Base-by-base conservation (phyloP, 208 protist species). In the Crithidia brevicula region DNA sequence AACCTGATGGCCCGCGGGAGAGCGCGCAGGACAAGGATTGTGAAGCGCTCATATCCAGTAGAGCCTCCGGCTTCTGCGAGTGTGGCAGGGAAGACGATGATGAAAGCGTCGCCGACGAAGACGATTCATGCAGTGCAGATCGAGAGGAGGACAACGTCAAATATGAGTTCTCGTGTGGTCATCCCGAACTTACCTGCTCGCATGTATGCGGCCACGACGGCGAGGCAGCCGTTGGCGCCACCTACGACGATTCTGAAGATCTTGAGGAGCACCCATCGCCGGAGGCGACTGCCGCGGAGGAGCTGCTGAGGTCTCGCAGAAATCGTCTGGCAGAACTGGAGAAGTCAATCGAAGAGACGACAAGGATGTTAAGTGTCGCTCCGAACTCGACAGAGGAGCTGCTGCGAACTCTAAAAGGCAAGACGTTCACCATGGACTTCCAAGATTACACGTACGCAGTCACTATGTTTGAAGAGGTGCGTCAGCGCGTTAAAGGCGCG, bases 391-490 rank as follows among this genome's bases (percentile, higher is more conserved):
- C 76, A 8, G 89, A 90, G 28, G 78, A 91, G 31, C 34, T 88
- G 34, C 58, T 95, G 28, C 78, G 72, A 22, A 83, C 83, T 2
- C 71, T 93, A 1, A 62, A 77, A 20, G 72, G 63, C 13, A 46
- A 85, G 65, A 82, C 70, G 49, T 92, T 93, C 63, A 72, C 58
- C 1, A 31, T 84, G n/a, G 77, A 88, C 16, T 50, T 67, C 53
- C 65, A 74, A 15, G 63, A 76, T 15, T 84, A 92, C 62, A 87
- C 79, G 4, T 93, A 92, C 45, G 58, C 83, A 11, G 23, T 93
- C 13, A 78, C 72, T 23, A 82, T 79, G 52, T 92, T 95, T 58
- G 57, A 74, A 3, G 59, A 85, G 23, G 45, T 74, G 15, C 57
- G 67, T 30, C 86, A 95, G 72, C 68, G 74, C 31, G 4, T 56